Evolutionary conservation across 225 moss, liverwort and hornwort species (phyloP), one percentile per base, ranked within the genome.

Genomic region (Sphagnum tenellum): DNA sequence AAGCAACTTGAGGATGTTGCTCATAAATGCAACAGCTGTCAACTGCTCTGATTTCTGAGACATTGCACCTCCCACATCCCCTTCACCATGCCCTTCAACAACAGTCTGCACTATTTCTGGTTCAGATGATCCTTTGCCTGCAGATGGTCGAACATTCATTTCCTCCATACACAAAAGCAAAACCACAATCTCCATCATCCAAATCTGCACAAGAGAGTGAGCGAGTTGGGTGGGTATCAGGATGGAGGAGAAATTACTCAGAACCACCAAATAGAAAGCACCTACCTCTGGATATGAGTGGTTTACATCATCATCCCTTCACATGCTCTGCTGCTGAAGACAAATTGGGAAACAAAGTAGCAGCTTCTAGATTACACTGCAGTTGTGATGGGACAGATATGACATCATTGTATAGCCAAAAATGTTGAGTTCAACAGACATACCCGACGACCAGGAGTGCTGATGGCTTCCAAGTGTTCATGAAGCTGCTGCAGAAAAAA

Each of bases 81-180:
- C 66, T 56, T 50, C 66, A 45, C 73, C 53, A 55, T 81, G 80
- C 74, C 71, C 70, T 55, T 67, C 70, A 46, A 83, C 66, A 66
- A 65, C 57, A 66, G 59, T 66, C 62, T 75, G 72, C 44, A 5
- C 9, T 52, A 75, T 67, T 7, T 56, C 54, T 57, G 66, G 44
- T 29, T 71, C 61, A 44, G 57, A 59, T 52, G 57, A 62, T 13
- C 71, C 82, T 72, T 89, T 83, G 49, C 61, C 66, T 62, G 70
- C 58, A 44, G 65, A 51, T 59, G 60, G 50, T 66, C 82, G 68
- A 64, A 78, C n/a, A 56, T 70, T 86, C 8, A 92, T 62, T 48
- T 72, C 82, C 73, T 95, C 91, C 88, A 95, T 86, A 58, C 89
- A 80, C 63, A 95, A 69, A 76, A 95, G 94, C 57, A 88, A 82